Base-by-base conservation (phyloP, 306 rosid genomes). In the Citrullus colocynthis region DNA sequence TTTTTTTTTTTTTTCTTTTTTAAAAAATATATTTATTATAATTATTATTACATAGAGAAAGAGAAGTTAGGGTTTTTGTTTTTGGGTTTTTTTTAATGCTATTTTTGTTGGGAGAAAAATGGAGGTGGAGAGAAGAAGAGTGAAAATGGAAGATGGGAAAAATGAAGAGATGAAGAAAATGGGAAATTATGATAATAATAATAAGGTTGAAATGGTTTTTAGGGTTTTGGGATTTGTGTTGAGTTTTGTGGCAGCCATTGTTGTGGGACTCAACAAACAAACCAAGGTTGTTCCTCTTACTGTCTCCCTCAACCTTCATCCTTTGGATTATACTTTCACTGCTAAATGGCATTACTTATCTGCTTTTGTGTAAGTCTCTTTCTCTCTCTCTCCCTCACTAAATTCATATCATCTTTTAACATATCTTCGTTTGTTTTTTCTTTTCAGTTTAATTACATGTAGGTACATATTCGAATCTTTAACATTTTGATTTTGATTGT, bases 301-400 rank as follows among this genome's bases (percentile, higher is more conserved):
- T 70, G 0, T 88, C 57, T 0, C 45, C 1, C 82, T 85, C 37
- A 36, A 81, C 36, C 78, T 87, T 14, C 92, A 93, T 17, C 88
- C 93, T 78, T 2, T 93, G 0, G 6, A 78, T 82, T 41, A 90
- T 87, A 76, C 93, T 14, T 85, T 78, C 28, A 9, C 87, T 54
- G 96, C 98, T 61, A 87, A 91, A 70, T 93, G 91, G 93, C 80
- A 79, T 44, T 81, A 93, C 80, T 59, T 88, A 65, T 93, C 98
- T 62, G 91, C 96, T 70, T 64, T 82, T 78, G 80, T 74, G 98
- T 93, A 88, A 83, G 93, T 61, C 14, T 62, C 32, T 70, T 39
- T 44, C 5, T 5, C 4, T 3, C 34, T 32, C 36, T 24, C 28
- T 24, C 1, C 28, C 28, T 24, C 28, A 24, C 28, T 24, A 24